Base-by-base conservation (phyloP, 495 filamentous ascomycete species). In the Glonium stellatum region DNA sequence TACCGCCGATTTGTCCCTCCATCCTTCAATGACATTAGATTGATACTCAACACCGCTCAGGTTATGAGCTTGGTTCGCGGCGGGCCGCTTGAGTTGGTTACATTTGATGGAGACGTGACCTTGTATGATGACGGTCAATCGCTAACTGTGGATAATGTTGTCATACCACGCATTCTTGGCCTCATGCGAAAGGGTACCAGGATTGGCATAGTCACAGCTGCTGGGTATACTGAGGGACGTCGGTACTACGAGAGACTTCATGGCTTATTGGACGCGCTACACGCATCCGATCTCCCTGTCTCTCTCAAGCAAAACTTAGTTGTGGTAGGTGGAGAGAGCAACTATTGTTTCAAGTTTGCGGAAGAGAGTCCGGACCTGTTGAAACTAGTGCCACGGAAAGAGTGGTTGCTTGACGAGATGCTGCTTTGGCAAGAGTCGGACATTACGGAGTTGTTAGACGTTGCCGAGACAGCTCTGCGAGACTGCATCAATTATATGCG, bases 41-140 rank as follows among this genome's bases (percentile, higher is more conserved):
- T 97, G 6, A 89, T 90, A 54, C 81, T 98, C 63, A 98, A 97
- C 75, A 91, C 93, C 27, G 91, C 93, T 51, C 95, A 98, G 74
- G 76, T 96, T 23, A 86, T 96, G 80, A 87, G 88, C 52, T 79
- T 97, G 1, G 84, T 88, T 6, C 81, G 78, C 15, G 78, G 78
- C 47, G 81, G 84, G n/a, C 79, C 80, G 25, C 55, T 95, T 8
- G 80, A 91, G 62, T 83, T 98, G 3, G 84, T 95, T 50, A 98
- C 93, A 13, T 97, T 98, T 67, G 93, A 98, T 71, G 95, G 95
- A 70, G 95, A 98, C 67, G 90, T 98, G 12, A 98, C 95, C 5
- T 82, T 98, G 39, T 97, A 97, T 71, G 90, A 96, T 62, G 92
- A 98, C 68, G 95, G 92, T 11, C 77, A 89, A 64, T 88, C 82